Conservation (phyloP, 176 grass and related monocot species). For the Oryza punctata region DNA sequence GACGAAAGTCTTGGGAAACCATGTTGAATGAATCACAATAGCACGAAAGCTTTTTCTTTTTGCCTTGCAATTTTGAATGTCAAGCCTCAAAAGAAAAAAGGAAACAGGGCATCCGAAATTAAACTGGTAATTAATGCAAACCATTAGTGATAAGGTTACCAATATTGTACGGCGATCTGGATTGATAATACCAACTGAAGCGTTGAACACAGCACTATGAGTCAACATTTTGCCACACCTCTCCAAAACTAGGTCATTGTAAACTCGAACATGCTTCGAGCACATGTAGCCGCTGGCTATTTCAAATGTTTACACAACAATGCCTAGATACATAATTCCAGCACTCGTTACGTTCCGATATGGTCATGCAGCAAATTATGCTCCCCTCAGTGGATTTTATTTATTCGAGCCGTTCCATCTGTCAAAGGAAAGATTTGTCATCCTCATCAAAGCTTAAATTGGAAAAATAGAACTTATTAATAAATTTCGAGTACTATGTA, state of each 20-base stretch:
- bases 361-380: not conserved
- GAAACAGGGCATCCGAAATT: not conserved
- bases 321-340: not conserved
- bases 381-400: not conserved
- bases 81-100: not conserved
- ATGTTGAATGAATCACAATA: not conserved
- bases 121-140: not conserved
- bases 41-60: not conserved
- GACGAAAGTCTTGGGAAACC: not conserved
- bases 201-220: not conserved
- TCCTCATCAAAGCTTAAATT: not conserved
- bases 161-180: conserved; percentile 14
- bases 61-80: not conserved
- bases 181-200: not conserved
- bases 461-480: not conserved
- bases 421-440: conserved; percentile 16
- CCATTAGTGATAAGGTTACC: not conserved
- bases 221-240: not conserved
- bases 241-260: not conserved
- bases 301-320: not conserved
- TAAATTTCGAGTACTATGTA: not conserved
- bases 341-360: not conserved
- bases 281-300: not conserved
- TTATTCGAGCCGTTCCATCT: conserved; percentile 73
- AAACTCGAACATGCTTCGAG: not conserved